phyloP scores from a whole-genome alignment of 176 grass and related monocot species.

The Alopecurus myosuroides region DNA sequence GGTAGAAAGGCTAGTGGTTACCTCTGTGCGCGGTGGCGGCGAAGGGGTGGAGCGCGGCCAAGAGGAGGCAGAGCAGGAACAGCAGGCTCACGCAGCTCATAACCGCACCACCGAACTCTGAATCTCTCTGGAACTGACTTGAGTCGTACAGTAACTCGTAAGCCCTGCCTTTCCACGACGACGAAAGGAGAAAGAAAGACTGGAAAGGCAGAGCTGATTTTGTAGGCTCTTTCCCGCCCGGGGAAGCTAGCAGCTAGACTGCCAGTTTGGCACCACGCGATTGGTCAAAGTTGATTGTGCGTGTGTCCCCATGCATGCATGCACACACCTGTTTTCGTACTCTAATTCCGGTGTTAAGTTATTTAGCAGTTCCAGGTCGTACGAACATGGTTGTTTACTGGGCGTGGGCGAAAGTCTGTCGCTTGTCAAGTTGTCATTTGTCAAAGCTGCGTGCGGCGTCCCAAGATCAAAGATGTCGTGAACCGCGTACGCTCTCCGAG shows the following conservation, averaged over 20 bases:
- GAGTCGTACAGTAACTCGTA: too few relatives aligned
- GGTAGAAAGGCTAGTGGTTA: neutral
- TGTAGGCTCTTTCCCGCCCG: neutral
- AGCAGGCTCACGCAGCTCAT: slow-evolving; percentile 11
- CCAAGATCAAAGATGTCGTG: slow-evolving; percentile 30
- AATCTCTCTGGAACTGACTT: neutral
- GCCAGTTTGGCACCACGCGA: neutral
- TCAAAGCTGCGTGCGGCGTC: neutral
- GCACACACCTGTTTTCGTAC: neutral
- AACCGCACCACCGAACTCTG: neutral
- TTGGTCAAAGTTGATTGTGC: slow-evolving; percentile 39
- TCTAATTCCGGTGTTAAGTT: neutral
- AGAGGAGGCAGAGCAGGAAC: neutral
- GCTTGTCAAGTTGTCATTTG: slow-evolving; percentile 13
- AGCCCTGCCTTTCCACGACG: neutral
- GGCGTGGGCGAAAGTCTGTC: slow-evolving; percentile 13
- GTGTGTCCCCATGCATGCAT: neutral
- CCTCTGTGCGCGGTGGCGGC: slow-evolving; percentile 30
- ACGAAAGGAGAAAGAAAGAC: slow-evolving; percentile 5
- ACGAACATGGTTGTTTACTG: slow-evolving; percentile 11
- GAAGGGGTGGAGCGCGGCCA: neutral
- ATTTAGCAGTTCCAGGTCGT: neutral
- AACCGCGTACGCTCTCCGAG: neutral
- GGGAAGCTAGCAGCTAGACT: neutral
- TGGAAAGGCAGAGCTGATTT: neutral